Conservation (phyloP, 345 rosid species). For the Salix brachista region DNA sequence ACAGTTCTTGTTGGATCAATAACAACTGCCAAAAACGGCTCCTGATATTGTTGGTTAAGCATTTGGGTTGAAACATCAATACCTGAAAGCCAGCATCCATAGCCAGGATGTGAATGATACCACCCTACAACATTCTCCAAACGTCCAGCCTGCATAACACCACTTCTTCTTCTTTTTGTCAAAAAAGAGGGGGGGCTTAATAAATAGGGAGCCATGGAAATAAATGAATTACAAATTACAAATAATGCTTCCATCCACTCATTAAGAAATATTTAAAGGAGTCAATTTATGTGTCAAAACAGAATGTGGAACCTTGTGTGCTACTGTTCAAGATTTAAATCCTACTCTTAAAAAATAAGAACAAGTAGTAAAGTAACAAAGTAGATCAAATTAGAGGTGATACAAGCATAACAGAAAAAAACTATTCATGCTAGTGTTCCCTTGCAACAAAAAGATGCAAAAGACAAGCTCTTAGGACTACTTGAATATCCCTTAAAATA, state of each 20-base stretch:
- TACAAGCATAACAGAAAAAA: not conserved
- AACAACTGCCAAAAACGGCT: conserved; percentile 94
- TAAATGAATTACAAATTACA: not conserved
- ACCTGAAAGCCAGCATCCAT: conserved; percentile 99
- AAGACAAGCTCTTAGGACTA: not conserved
- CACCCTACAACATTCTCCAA: conserved; percentile 95
- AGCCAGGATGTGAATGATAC: conserved; percentile 99
- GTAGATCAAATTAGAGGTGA: not conserved
- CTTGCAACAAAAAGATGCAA: not conserved
- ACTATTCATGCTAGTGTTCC: not conserved
- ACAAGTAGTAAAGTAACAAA: not conserved
- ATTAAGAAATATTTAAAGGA: not conserved
- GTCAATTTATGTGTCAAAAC: not conserved
- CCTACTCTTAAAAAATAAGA: not conserved
- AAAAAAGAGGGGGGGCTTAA: not conserved
- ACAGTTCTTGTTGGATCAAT: conserved; percentile 99
- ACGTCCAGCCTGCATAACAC: conserved; percentile 66
- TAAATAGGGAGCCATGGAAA: not conserved
- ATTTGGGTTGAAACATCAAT: conserved; percentile 97
- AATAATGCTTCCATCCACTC: not conserved
- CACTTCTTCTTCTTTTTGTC: not conserved
- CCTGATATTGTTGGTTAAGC: conserved; percentile 96
- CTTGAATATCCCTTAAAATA: not conserved
- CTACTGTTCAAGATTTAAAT: not conserved
- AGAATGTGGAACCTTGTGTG: not conserved